Evolutionary conservation across 352 stramenopile genomes (phyloP).

Genomic region (Pythium phragmitis): DNA sequence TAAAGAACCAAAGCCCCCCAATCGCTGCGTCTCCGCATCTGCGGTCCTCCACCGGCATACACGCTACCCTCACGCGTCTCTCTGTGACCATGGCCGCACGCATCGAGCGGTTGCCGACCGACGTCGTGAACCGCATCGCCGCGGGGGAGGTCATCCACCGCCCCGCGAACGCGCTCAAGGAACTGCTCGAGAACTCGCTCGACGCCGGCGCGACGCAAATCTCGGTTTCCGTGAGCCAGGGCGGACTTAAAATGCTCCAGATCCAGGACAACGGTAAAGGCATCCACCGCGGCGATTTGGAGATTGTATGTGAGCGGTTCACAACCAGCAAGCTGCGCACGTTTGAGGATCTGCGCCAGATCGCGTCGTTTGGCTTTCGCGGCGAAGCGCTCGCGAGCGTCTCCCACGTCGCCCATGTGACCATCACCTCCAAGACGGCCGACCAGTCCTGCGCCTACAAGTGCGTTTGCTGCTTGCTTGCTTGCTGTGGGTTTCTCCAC

Average conservation of each 20-base stretch:
- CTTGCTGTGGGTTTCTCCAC: conserved; percentile 2
- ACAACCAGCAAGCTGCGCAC: conserved; percentile 96
- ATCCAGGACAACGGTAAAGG: conserved; percentile 95
- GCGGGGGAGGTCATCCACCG: conserved; percentile 95
- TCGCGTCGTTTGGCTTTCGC: conserved; percentile 98
- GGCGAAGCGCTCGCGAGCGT: conserved; percentile 98
- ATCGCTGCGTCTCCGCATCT: neutral
- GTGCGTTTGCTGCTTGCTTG: conserved; percentile 38
- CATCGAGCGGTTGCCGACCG: conserved; percentile 87
- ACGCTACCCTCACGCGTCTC: neutral
- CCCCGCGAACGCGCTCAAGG: conserved; percentile 94
- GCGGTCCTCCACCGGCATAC: neutral
- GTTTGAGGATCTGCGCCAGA: conserved; percentile 94
- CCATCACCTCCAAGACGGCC: conserved; percentile 86
- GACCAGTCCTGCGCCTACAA: conserved; percentile 81
- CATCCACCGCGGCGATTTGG: conserved; percentile 91
- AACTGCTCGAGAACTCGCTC: conserved; percentile 98
- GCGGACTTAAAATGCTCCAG: conserved; percentile 92
- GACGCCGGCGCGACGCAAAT: conserved; percentile 93
- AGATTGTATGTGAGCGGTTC: conserved; percentile 96
- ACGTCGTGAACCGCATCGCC: conserved; percentile 95
- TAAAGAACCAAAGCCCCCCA: too few relatives aligned
- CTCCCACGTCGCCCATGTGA: conserved; percentile 93
- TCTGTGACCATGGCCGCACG: conserved; percentile 23
- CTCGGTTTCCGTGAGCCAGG: conserved; percentile 71